phyloP scores from a whole-genome alignment of 352 stramenopile species.

The Pythium vanterpoolii region DNA sequence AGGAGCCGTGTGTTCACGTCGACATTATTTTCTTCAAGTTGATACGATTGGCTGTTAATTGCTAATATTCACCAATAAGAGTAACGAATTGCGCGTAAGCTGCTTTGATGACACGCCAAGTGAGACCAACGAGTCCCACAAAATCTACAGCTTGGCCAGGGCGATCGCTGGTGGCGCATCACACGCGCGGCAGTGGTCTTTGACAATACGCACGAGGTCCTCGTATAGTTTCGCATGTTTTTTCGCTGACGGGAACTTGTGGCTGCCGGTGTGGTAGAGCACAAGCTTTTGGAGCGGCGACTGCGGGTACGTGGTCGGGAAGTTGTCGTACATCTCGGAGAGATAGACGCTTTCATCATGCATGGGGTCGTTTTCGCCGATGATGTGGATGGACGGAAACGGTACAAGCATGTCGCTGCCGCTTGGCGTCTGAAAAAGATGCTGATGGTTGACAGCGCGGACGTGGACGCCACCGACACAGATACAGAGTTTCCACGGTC shows the following conservation, averaged over 20 bases:
- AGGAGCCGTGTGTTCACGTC: not conserved
- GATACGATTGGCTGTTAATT: slow-evolving; percentile 1
- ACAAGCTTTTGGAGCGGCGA: slow-evolving; percentile 26
- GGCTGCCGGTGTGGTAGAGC: slow-evolving; percentile 36
- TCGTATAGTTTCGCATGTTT: slow-evolving; percentile 39
- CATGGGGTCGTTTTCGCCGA: slow-evolving; percentile 37
- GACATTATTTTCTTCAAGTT: slow-evolving; percentile 7
- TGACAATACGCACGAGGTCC: slow-evolving; percentile 17
- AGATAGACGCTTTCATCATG: slow-evolving; percentile 32
- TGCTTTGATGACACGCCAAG: not conserved
- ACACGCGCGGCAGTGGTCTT: slow-evolving; percentile 21
- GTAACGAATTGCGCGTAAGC: not conserved
- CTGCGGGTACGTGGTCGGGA: slow-evolving; percentile 17
- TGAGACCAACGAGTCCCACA: not conserved
- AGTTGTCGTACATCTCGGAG: slow-evolving; percentile 29
- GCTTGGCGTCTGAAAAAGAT: slow-evolving; percentile 33
- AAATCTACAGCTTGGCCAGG: slow-evolving; percentile 4
- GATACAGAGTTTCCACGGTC: slow-evolving; percentile 41
- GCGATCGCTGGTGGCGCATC: not conserved
- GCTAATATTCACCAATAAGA: not conserved
- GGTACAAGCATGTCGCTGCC: slow-evolving; percentile 21
- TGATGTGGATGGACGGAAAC: slow-evolving; percentile 45
- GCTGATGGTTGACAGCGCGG: slow-evolving; percentile 32
- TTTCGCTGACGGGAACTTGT: slow-evolving; percentile 66
- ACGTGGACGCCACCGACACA: slow-evolving; percentile 41